Evolutionary conservation across 257 asterid species (phyloP), one percentile per base, ranked within the genome.

Genomic region (Nicotiana tabacum): DNA sequence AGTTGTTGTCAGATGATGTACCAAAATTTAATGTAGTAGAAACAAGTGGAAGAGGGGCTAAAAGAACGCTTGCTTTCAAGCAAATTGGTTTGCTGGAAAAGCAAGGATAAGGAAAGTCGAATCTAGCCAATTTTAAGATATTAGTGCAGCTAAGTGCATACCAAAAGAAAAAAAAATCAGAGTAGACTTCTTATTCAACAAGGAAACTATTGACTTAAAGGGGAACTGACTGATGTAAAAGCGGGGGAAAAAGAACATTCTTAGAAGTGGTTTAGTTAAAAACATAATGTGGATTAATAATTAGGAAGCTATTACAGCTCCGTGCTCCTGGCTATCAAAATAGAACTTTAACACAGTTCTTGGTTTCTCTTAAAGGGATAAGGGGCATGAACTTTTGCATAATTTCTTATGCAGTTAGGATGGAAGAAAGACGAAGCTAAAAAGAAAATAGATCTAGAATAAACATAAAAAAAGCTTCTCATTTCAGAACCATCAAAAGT

Each of bases 1-100:
- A 43, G 56, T 37, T 79, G 60, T 43, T 67, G 72, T 89, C 70
- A 86, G 66, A n/a, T 35, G 80, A 86, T 27, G 39, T 27, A 27
- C 27, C 16, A 7, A 46, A 24, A 24, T 35, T 6, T 72, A 72
- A 24, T 46, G 78, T 24, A 72, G 79, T 9, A 27, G 46, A 76
- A 76, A 29, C 27, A 9, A 65, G 43, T 65, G 16, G 70, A 65
- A 13, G 15, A 65, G 43, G 58, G 21, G 39, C 21, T 48, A 74
- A 27, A 74, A 27, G 64, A 27, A 27, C 7, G 62, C 62, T 74
- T 7, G 24, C 5, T 46, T 13, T 74, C 62, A 74, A 74, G 80
- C 9, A 74, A 53, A 53, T 15, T 53, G 58, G 18, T 24, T 48
- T 74, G 13, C 35, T 24, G 62, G 43, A 74, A 21, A 74, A 74